Evolutionary conservation across 2,329 filamentous ascomycete species (phyloP).

Genomic region (Pezicula neosporulosa): DNA sequence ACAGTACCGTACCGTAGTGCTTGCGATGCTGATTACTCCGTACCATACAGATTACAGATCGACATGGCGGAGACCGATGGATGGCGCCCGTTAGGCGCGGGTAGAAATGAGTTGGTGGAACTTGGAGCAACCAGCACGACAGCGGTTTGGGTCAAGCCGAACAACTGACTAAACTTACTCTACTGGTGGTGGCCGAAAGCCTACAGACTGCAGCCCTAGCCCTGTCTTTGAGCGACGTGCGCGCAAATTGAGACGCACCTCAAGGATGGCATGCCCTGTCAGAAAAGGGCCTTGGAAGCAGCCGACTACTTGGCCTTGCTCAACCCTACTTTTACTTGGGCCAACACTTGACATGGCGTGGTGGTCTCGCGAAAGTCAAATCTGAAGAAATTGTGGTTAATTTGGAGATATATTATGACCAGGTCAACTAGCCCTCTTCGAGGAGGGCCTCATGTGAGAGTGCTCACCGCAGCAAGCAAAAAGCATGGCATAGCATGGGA

Average conservation of each 20-base stretch:
- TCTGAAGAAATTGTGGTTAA: too few species aligned
- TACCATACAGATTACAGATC: neutral
- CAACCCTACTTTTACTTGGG: too few species aligned
- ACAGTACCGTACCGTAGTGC: constrained; percentile 4
- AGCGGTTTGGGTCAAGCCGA: too few species aligned
- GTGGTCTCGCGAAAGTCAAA: too few species aligned
- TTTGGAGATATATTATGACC: too few species aligned
- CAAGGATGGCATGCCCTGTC: constrained; percentile 11
- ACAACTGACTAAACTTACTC: too few species aligned
- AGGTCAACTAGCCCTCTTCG: too few species aligned
- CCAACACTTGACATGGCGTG: too few species aligned
- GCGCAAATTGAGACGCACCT: neutral
- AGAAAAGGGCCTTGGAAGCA: neutral
- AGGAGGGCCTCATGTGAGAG: too few species aligned
- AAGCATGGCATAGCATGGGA: too few species aligned
- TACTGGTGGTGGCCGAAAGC: neutral
- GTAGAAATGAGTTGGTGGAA: neutral
- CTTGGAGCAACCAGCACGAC: neutral
- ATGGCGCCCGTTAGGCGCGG: constrained; percentile 8
- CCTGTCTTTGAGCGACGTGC: neutral
- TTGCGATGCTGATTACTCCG: neutral
- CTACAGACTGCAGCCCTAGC: neutral
- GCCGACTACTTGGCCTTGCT: too few species aligned
- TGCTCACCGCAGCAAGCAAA: too few species aligned
- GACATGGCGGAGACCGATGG: constrained; percentile 5